Conservation (phyloP, 176 grass and related monocot genomes). For the Pontederia paniculata region DNA sequence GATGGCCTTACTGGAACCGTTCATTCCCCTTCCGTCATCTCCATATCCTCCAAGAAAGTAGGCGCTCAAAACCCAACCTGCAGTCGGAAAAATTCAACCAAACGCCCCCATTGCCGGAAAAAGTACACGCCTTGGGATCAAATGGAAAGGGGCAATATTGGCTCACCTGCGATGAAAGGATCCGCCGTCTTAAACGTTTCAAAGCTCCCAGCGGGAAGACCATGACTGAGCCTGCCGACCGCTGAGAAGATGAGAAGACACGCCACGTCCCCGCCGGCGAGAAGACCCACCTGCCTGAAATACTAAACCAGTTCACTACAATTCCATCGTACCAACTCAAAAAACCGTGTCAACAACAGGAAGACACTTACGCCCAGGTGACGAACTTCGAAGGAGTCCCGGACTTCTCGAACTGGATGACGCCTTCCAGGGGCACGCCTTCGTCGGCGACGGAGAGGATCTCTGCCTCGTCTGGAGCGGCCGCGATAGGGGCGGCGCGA, state of each 20-base stretch:
- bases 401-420: conserved; percentile 13
- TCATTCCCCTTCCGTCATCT: conserved; percentile 73
- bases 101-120: neutral
- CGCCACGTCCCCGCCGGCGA: conserved; percentile 67
- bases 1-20: conserved; percentile 48
- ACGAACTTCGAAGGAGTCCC: conserved; percentile 39
- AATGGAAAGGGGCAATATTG: neutral
- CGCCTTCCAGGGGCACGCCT: conserved; percentile 5
- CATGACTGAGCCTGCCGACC: conserved; percentile 88
- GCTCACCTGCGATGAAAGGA: conserved; percentile 75
- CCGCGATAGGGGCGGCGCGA: conserved; percentile 20
- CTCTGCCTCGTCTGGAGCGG: neutral
- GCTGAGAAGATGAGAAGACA: conserved; percentile 74
- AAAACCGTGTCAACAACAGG: neutral
- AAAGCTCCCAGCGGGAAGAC: conserved; percentile 43
- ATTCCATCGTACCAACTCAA: neutral
- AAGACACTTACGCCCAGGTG: conserved; percentile 52
- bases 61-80: conserved; percentile 77
- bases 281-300: conserved; percentile 57
- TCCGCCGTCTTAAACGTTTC: conserved; percentile 79
- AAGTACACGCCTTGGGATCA: no score
- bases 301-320: neutral
- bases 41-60: conserved; percentile 81
- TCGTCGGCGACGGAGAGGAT: neutral
- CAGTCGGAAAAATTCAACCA: neutral